Evolutionary conservation across 106 monocot species (phyloP).

Genomic region (Xerophyta viscosa): DNA sequence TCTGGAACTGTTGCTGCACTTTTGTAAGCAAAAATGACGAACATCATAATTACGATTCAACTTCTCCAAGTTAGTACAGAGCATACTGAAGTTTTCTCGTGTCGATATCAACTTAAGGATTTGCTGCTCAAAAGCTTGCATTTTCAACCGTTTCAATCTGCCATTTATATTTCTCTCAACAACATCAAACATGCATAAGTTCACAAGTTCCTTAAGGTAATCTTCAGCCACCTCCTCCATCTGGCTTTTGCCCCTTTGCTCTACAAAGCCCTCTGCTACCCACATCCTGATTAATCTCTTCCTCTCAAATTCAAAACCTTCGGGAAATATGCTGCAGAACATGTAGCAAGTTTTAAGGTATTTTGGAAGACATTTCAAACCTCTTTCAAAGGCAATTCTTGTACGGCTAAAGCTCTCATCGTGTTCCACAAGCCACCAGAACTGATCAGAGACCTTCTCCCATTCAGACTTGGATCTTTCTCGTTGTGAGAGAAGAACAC

Average conservation of each 20-base stretch:
- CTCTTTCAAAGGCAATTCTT: slow-evolving; percentile 2
- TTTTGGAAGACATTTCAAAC: slow-evolving; percentile 17
- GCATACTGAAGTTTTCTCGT: slow-evolving; percentile 5
- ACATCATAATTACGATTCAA: background rate
- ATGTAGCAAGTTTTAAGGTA: slow-evolving; percentile 25
- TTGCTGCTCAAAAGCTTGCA: slow-evolving; percentile 14
- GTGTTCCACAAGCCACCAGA: background rate
- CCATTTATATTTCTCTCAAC: slow-evolving; percentile 4
- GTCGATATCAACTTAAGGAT: slow-evolving; percentile 5
- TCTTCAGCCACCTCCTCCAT: slow-evolving; percentile 27
- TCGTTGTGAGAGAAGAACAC: background rate
- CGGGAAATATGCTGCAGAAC: slow-evolving; percentile 17
- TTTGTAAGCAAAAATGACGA: background rate
- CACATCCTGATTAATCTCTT: slow-evolving; percentile 16
- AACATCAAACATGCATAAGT: slow-evolving; percentile 27
- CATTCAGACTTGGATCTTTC: background rate
- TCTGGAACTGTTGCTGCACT: background rate
- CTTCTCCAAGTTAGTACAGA: background rate
- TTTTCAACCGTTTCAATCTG: background rate
- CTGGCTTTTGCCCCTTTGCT: slow-evolving; percentile 1
- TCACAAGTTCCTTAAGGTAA: slow-evolving; percentile 19
- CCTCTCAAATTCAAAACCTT: slow-evolving; percentile 2
- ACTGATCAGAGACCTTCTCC: background rate
- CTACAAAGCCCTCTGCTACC: slow-evolving; percentile 31
- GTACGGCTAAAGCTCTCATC: background rate